Evolutionary conservation across 2,329 filamentous ascomycete genomes (phyloP).

Genomic region (Verticillium klebahnii): DNA sequence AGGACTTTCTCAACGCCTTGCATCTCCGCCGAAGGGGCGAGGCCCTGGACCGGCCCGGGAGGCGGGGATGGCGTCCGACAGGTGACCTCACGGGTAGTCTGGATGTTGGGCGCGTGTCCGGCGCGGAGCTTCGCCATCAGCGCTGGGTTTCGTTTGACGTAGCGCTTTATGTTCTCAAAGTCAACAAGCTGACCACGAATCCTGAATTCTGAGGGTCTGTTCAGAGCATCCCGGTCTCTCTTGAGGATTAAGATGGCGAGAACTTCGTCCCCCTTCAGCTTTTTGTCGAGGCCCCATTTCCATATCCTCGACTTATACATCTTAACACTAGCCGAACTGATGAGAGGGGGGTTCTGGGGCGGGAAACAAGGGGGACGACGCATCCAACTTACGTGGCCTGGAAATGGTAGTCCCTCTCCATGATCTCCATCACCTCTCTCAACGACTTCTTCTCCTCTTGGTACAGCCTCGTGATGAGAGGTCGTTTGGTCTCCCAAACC

Average conservation of each 20-base stretch:
- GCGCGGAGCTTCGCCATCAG: conserved; percentile 25
- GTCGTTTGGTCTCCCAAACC: conserved; percentile 27
- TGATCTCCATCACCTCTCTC: conserved; percentile 34
- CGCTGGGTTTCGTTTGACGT: conserved; percentile 32
- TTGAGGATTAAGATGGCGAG: conserved; percentile 31
- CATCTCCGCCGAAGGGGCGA: conserved; percentile 16
- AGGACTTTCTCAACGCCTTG: conserved; percentile 21
- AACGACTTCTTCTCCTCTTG: conserved; percentile 35
- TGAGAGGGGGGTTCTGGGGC: neutral
- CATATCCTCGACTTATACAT: conserved; percentile 39
- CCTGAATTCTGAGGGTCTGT: conserved; percentile 27
- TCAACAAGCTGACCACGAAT: conserved; percentile 33
- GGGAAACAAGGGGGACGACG: neutral
- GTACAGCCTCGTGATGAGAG: conserved; percentile 32
- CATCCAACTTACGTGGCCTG: conserved; percentile 29
- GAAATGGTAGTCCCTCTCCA: conserved; percentile 31
- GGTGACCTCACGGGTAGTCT: conserved; percentile 25
- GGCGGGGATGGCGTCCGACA: conserved; percentile 24
- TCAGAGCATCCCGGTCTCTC: conserved; percentile 28
- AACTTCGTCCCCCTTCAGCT: conserved; percentile 35
- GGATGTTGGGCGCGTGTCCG: conserved; percentile 23
- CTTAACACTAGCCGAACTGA: conserved; percentile 24
- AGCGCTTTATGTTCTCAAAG: conserved; percentile 33
- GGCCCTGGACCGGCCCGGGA: conserved; percentile 14
- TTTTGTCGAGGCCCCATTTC: conserved; percentile 37